Base-by-base conservation (phyloP, 257 asterid species). In the Rubia yunnanensis region DNA sequence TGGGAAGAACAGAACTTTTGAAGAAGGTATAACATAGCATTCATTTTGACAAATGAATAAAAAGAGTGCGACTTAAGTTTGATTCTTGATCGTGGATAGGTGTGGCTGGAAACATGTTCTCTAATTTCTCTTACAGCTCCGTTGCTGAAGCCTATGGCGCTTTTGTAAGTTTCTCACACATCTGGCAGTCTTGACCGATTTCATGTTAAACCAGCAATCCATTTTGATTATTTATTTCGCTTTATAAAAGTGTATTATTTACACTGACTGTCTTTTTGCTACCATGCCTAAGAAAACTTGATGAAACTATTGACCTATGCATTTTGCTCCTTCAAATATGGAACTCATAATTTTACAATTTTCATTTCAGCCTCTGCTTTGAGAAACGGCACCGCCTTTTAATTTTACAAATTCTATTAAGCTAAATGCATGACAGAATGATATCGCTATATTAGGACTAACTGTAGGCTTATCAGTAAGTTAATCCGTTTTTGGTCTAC, bases 381-480 rank as follows among this genome's bases (percentile, higher is more conserved):
- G 28, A 96, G 97, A 73, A 88, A 91, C 76, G 97, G 92, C 71
- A 77, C 96, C 91, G 0, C 78, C 69, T 41, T 91, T 91, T 79
- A 88, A 72, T 68, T 68, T 82, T 63, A 74, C 64, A 68, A 75
- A 77, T 70, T 86, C 91, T 61, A 81, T 91, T 67, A 38, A 77
- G 62, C 88, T 91, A 60, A 80, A 74, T 74, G 79, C 81, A 55
- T 96, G 97, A 63, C 70, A 73, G 72, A 91, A 91, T 63, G 97
- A 86, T 60, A 86, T 91, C 79, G 92, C 95, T 64, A 68, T 91
- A 72, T 74, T 91, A 68, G 85, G 96, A 86, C 82, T 91, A 91
- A 76, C 96, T 2, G 92, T 91, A 6, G 97, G 97, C 57, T 83
- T 88, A 69, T 87, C 84, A 84, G 97, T 91, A 70, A 70, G 73